Evolutionary conservation across 768 basidiomycete genomes (phyloP), one percentile per base, ranked within the genome.

Genomic region (Mycena belliarum): DNA sequence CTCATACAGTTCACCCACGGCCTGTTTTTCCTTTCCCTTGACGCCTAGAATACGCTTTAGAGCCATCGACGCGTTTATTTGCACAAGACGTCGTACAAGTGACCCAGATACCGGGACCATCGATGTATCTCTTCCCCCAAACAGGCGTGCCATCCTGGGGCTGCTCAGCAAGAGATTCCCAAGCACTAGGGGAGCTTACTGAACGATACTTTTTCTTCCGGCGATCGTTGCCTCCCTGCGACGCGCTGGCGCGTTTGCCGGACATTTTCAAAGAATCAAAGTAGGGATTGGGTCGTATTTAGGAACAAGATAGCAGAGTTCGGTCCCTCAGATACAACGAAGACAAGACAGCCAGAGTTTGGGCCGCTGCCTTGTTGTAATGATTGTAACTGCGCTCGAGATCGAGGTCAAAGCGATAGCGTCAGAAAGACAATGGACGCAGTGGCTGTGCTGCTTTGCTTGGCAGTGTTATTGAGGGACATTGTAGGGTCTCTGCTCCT

Each of bases 61-160:
- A 24, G 18, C 21, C 23, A 1, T n/a, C 2, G 6, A 45, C 11
- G n/a, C n/a, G 16, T 21, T 42, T 24, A 5, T 20, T 8, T 18
- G 26, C 14, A 8, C 33, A 26, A 32, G 12, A 45, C 42, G 28
- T 29, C 79, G 66, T 66, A 78, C 90, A 93, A 65, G 86, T 91
- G 11, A 84, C 88, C 91, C 92, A 94, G 20, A 94, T 74, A 18
- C 92, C 91, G 20, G 92, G 92, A 10, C 92, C 92, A 58, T 89
- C 88, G 55, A 93, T 81, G 24, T 75, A 71, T 41, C 81, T 74
- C 69, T 84, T 89, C 21, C 73, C 79, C 86, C 86, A 87, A 2
- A 59, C 51, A 6, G 62, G 55, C 6, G 62, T 63, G 15, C 62
- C 62, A 24, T 63, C 62, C 62, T 63, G 35, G 29, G 8, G 23